These are phyloP conservation scores for Vigna mungo DNA, from an alignment of 306 rosid genomes.

Conservation along the genomic window DNA sequence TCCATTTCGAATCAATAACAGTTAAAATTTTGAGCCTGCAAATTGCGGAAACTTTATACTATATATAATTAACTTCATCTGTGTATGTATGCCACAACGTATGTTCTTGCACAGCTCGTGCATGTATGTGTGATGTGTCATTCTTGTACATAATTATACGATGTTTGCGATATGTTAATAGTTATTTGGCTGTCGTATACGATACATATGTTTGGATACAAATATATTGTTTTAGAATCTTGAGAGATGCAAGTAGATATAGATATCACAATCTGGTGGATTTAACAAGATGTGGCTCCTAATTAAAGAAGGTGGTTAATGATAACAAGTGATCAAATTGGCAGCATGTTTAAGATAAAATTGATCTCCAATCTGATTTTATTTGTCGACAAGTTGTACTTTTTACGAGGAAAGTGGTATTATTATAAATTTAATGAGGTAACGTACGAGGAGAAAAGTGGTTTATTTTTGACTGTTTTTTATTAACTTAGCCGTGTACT, in stretches of 20 bases:
- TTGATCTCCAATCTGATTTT: slow-evolving; percentile 7
- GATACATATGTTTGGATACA: background rate
- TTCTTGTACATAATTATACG: background rate
- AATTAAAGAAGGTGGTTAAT: slow-evolving; percentile 34
- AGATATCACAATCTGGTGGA: slow-evolving; percentile 42
- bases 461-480: background rate
- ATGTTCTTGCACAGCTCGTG: background rate
- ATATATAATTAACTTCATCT: background rate
- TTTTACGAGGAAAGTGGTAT: slow-evolving; percentile 25
- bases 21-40: background rate
- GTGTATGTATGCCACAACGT: background rate
- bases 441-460: slow-evolving; percentile 48
- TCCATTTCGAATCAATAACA: background rate
- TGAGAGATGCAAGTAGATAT: slow-evolving; percentile 38
- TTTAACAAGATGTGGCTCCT: slow-evolving; percentile 1
- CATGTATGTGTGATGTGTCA: background rate
- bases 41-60: background rate
- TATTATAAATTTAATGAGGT: slow-evolving; percentile 1
- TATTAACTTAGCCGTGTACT: background rate
- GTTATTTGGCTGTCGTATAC: background rate
- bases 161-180: slow-evolving; percentile 14
- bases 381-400: slow-evolving; percentile 5
- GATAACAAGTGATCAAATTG: slow-evolving; percentile 22
- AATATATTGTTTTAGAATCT: slow-evolving; percentile 17
- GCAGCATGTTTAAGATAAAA: slow-evolving; percentile 27